Percentiles rank a stretch among this genome's conserved stretches.
phyloP scores from a whole-genome alignment of 2,329 filamentous ascomycete species.

The Salinomyces thailandicus region DNA sequence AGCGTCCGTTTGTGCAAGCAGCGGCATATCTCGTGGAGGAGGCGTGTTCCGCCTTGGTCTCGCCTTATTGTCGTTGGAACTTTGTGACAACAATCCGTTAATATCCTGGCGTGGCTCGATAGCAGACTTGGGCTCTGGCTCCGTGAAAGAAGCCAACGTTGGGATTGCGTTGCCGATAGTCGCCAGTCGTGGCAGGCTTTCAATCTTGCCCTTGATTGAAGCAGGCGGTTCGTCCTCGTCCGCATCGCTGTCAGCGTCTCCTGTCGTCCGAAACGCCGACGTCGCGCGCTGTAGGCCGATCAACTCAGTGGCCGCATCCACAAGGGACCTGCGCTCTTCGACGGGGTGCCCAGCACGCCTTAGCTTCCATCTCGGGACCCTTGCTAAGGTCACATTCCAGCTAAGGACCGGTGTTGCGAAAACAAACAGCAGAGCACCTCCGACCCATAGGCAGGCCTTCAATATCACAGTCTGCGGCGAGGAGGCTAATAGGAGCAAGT shows the following conservation, averaged over 20 bases:
- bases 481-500: conserved; percentile 63
- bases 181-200: conserved; percentile 8
- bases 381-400: conserved; percentile 76
- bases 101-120: conserved; percentile 9
- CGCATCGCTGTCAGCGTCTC: conserved; percentile 33
- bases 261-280: conserved; percentile 15
- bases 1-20: not conserved
- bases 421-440: conserved; percentile 67
- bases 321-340: conserved; percentile 33
- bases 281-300: conserved; percentile 24
- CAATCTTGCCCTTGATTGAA: conserved; percentile 14
- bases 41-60: conserved; percentile 18
- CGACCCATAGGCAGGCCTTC: conserved; percentile 36
- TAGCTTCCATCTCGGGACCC: conserved; percentile 88
- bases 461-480: conserved; percentile 46
- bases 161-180: conserved; percentile 10
- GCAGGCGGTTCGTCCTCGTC: conserved; percentile 32
- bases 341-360: conserved; percentile 43
- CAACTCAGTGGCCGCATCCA: conserved; percentile 31
- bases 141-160: conserved; percentile 7
- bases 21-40: conserved; percentile 10
- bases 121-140: conserved; percentile 15
- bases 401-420: conserved; percentile 62
- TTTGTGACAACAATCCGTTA: not conserved
- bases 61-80: no score